Evolutionary conservation across 176 grass and related monocot genomes (phyloP).

Genomic region (Cenchrus fungigraminus): DNA sequence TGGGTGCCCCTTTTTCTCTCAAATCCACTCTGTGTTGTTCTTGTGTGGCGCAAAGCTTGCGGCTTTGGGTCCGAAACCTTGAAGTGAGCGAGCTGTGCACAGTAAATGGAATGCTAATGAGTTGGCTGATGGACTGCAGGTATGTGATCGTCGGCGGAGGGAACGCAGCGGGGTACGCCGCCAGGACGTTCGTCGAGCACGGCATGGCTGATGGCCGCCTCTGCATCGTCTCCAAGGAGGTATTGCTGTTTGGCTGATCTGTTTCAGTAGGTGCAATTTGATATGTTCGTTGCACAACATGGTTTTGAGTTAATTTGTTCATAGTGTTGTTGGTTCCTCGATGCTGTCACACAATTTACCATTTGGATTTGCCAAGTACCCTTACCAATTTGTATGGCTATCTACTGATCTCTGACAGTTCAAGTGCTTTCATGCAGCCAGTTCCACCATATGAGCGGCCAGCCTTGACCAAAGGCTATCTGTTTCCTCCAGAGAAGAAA

Average conservation of each 20-base stretch:
- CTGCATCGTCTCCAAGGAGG: constrained; percentile 97
- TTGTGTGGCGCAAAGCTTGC: not conserved
- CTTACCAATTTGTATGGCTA: not conserved
- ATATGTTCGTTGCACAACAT: not conserved
- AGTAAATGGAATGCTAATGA: not conserved
- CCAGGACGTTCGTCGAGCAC: constrained; percentile 82
- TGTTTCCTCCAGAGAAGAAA: constrained; percentile 92
- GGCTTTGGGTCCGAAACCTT: not conserved
- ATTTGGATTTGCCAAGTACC: not conserved
- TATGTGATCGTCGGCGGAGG: constrained; percentile 96
- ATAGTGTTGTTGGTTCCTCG: not conserved
- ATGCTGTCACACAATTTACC: not conserved
- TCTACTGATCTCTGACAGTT: constrained; percentile 13
- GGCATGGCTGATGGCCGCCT: constrained; percentile 86
- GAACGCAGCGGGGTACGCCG: constrained; percentile 87
- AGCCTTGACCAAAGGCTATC: constrained; percentile 89
- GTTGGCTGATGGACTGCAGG: constrained; percentile 39
- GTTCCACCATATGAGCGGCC: constrained; percentile 87
- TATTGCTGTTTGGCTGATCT: constrained; percentile 8
- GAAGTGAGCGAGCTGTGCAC: not conserved
- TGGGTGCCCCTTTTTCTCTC: constrained; percentile 37
- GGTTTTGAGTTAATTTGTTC: not conserved
- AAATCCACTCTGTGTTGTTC: not conserved
- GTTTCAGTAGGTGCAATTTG: not conserved
- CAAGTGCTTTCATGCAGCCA: constrained; percentile 48